Percentiles rank a stretch among this genome's conserved stretches.
Conservation (phyloP, 1,284 basidiomycete genomes). For the Fomitopsis schrenkii region DNA sequence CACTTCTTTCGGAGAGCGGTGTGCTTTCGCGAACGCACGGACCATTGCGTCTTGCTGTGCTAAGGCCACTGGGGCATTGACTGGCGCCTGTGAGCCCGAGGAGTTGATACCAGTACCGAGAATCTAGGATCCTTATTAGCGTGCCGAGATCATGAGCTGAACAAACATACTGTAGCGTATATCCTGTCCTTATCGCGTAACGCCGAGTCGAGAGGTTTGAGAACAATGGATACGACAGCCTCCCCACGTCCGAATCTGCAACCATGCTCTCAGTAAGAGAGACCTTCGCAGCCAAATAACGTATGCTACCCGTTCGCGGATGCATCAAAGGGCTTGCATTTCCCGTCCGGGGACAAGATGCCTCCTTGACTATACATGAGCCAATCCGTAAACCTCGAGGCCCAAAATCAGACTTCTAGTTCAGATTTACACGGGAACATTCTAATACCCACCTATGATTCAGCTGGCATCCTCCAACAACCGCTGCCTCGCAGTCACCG, state of each 20-base stretch:
- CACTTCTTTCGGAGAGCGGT: slow-evolving; percentile 33
- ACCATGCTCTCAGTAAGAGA: too few relatives aligned
- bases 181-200: slow-evolving; percentile 24
- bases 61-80: slow-evolving; percentile 33
- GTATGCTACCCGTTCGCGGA: slow-evolving; percentile 38
- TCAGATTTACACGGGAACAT: too few relatives aligned
- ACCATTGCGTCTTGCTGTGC: slow-evolving; percentile 33
- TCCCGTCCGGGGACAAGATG: slow-evolving; percentile 40
- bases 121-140: slow-evolving; percentile 24
- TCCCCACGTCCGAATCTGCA: slow-evolving; percentile 22
- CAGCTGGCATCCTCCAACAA: slow-evolving; percentile 42
- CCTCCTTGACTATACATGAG: slow-evolving; percentile 29
- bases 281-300: too few relatives aligned
- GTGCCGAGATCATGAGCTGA: neutral
- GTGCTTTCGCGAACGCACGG: slow-evolving; percentile 25
- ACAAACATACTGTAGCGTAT: slow-evolving; percentile 18
- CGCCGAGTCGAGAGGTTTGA: slow-evolving; percentile 23
- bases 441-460: slow-evolving; percentile 17
- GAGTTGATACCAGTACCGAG: slow-evolving; percentile 37
- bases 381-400: slow-evolving; percentile 14
- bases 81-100: slow-evolving; percentile 32
- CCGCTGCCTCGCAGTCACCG: slow-evolving; percentile 44
- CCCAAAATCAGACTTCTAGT: too few relatives aligned
- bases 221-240: slow-evolving; percentile 20
- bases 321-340: slow-evolving; percentile 46